Evolutionary conservation across 129 eudicot genomes (phyloP).

Genomic region (Ambrosia artemisiifolia): DNA sequence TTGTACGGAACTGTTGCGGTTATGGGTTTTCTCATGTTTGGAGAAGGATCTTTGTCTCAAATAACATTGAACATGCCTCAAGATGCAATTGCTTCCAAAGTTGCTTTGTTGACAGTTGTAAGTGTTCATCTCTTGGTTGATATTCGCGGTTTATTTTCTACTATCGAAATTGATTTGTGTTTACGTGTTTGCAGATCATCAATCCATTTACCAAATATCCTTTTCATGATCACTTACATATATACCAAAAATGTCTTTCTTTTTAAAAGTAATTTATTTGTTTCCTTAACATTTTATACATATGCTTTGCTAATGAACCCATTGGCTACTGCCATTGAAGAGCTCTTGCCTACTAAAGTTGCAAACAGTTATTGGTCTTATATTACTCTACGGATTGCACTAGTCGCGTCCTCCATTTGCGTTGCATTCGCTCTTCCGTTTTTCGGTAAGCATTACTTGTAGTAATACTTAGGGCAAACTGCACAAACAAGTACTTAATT

Average conservation of each 20-base stretch:
- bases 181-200: conserved; percentile 22
- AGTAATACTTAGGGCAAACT: not conserved
- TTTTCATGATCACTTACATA: conserved; percentile 10
- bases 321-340: conserved; percentile 86
- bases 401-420: conserved; percentile 63
- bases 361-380: conserved; percentile 49
- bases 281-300: conserved; percentile 50
- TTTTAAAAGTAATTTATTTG: not conserved
- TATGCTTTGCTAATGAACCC: conserved; percentile 87
- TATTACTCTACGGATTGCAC: conserved; percentile 54
- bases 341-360: conserved; percentile 58
- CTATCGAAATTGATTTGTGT: not conserved
- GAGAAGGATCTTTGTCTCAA: conserved; percentile 63
- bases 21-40: conserved; percentile 89
- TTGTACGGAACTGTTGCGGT: conserved; percentile 68
- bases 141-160: not conserved
- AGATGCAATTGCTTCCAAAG: conserved; percentile 51
- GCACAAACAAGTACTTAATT: not conserved
- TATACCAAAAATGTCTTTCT: too few species aligned
- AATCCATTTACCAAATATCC: conserved; percentile 37
- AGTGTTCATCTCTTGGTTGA: conserved; percentile 20
- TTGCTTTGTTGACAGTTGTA: conserved; percentile 88
- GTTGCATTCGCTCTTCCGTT: conserved; percentile 84
- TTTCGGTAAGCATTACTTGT: conserved; percentile 56
- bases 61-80: conserved; percentile 77